Evolutionary conservation across 495 filamentous ascomycete species (phyloP), one percentile per base, ranked within the genome.

Genomic region (Beverwykella pulmonaria): DNA sequence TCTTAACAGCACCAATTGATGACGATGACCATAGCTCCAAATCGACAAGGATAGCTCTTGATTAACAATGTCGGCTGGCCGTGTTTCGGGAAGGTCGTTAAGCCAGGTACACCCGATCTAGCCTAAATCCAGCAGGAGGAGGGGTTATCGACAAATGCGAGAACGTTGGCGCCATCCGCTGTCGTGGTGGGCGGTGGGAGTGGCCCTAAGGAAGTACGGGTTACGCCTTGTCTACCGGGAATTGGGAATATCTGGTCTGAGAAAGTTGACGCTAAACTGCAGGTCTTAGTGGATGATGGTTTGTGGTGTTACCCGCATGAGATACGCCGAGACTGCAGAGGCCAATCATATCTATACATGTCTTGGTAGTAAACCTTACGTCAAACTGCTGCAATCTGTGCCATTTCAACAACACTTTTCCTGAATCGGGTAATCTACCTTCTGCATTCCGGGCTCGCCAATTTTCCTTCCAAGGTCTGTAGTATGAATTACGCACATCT

Each of bases 81-180:
- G 32, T 66, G 63, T 55, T 60, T 66, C 49, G 29, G 63, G 63
- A 53, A 66, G 63, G 63, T 66, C 54, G 44, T 29, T 53, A 46
- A 41, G 54, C 19, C 19, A 59, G 30, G 46, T 53, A 60, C 27
- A 8, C n/a, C 20, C 32, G 47, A 32, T 32, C 55, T 60, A 60
- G 10, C 0, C 63, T 60, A 32, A 22, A 60, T 60, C 29, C 2
- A 60, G 63, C 63, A 66, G 63, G 63, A 41, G 47, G 29, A 2
- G 47, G 14, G 30, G 23, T 19, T 23, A 47, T 50, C 53, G n/a
- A n/a, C 15, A n/a, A 46, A 25, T 17, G 27, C 22, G 26, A 12
- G 48, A 61, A 12, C 48, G 46, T 48, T 53, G n/a, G 26, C 23
- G n/a, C 22, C 20, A 19, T 47, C 23, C 10, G 46, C 36, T 17